phyloP scores from a whole-genome alignment of 805 yeast species.

The Suhomyces canberraensis region DNA sequence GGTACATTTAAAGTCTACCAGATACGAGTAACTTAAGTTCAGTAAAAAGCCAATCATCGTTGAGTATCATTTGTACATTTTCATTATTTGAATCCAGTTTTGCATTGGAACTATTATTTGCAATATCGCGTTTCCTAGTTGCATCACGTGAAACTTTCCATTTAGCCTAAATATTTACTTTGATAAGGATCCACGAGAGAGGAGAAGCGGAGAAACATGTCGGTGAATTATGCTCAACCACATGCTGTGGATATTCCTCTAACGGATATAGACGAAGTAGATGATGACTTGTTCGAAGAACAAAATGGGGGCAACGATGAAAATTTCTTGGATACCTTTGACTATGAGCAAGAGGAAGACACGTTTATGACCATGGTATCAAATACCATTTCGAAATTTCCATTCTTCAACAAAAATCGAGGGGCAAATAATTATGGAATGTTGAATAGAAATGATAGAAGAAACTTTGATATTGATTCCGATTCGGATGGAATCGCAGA shows the following conservation, averaged over 20 bases:
- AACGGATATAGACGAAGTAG: slow-evolving; percentile 51
- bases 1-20: neutral
- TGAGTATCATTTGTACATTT: no score
- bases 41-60: no score
- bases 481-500: slow-evolving; percentile 1
- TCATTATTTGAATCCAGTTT: no score
- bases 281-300: slow-evolving; percentile 24
- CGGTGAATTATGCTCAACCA: slow-evolving; percentile 7
- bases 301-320: neutral
- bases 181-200: neutral
- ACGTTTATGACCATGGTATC: neutral
- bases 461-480: slow-evolving; percentile 1
- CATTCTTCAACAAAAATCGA: neutral
- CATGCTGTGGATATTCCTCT: slow-evolving; percentile 54
- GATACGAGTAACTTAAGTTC: no score
- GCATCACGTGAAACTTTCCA: no score
- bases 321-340: slow-evolving; percentile 20
- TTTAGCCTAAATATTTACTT: neutral
- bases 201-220: neutral
- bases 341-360: slow-evolving; percentile 18
- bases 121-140: no score
- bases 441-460: slow-evolving; percentile 3
- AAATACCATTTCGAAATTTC: neutral
- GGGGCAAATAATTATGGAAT: slow-evolving; percentile 10
- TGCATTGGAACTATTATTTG: no score